These are phyloP conservation scores for Geranium rotundifolium DNA, from an alignment of 345 rosid genomes.

Conservation along the genomic window DNA sequence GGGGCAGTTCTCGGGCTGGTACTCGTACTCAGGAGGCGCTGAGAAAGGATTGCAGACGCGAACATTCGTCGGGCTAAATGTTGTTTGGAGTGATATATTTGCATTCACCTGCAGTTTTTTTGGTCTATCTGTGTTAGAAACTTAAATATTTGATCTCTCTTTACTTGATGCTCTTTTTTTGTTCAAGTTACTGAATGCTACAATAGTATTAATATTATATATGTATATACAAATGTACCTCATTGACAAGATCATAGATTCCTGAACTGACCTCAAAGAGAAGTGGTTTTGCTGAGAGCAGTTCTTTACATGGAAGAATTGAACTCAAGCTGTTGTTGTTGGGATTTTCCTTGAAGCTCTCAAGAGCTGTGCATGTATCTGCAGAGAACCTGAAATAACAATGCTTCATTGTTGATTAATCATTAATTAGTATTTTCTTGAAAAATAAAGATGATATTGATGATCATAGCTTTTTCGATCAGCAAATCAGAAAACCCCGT, in stretches of 20 bases:
- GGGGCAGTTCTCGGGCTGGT: constrained; percentile 39
- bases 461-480: too few relatives aligned
- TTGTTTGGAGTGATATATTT: constrained; percentile 33
- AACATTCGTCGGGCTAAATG: constrained; percentile 7
- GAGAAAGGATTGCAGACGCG: constrained; percentile 62
- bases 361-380: constrained; percentile 49
- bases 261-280: constrained; percentile 36
- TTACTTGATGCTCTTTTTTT: too few relatives aligned
- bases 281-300: constrained; percentile 35
- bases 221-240: constrained; percentile 17
- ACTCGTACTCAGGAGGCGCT: constrained; percentile 40
- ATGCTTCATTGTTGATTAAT: background rate
- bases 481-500: too few relatives aligned
- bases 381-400: constrained; percentile 36
- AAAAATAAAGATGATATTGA: background rate
- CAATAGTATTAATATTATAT: too few relatives aligned
- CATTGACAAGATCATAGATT: constrained; percentile 38
- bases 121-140: background rate
- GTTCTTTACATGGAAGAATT: constrained; percentile 52
- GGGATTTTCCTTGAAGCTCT: constrained; percentile 44
- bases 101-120: constrained; percentile 39
- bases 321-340: constrained; percentile 54
- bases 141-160: background rate
- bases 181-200: too few relatives aligned
- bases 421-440: background rate